Evolutionary conservation across 2,329 filamentous ascomycete genomes (phyloP).

Genomic region (Aspergillus cejpii): DNA sequence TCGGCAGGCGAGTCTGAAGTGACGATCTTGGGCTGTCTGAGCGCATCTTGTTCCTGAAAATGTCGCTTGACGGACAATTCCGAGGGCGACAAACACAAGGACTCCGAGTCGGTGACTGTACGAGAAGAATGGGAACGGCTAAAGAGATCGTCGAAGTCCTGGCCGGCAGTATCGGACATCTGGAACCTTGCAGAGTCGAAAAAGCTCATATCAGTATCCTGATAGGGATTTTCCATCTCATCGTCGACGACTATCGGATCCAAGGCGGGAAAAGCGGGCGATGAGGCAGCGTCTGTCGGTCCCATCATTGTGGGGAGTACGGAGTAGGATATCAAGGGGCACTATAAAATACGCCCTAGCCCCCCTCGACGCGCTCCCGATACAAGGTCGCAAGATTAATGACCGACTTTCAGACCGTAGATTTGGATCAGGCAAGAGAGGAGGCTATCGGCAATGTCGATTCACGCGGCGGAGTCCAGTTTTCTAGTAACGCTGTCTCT

Average conservation of each 20-base stretch:
- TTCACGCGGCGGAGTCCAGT: slow-evolving; percentile 7
- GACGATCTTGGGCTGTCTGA: slow-evolving; percentile 30
- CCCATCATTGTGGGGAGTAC: slow-evolving; percentile 29
- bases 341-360: slow-evolving; percentile 6
- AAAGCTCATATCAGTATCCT: slow-evolving; percentile 40
- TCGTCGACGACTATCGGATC: slow-evolving; percentile 41
- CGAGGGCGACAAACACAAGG: slow-evolving; percentile 27
- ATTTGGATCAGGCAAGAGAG: not conserved
- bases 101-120: slow-evolving; percentile 23
- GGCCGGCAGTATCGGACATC: slow-evolving; percentile 33
- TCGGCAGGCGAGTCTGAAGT: slow-evolving; percentile 40
- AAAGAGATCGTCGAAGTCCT: slow-evolving; percentile 41
- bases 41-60: slow-evolving; percentile 29
- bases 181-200: slow-evolving; percentile 36
- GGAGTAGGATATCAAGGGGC: slow-evolving; percentile 5
- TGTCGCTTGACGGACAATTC: slow-evolving; percentile 24
- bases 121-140: slow-evolving; percentile 29
- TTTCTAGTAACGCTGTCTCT: slow-evolving; percentile 7
- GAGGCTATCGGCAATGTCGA: slow-evolving; percentile 6
- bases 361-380: slow-evolving; percentile 6
- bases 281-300: slow-evolving; percentile 30
- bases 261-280: slow-evolving; percentile 33
- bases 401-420: not conserved
- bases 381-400: no score
- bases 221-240: slow-evolving; percentile 39